Conservation (phyloP, 257 asterid species). For the Ophiorrhiza pumila region DNA sequence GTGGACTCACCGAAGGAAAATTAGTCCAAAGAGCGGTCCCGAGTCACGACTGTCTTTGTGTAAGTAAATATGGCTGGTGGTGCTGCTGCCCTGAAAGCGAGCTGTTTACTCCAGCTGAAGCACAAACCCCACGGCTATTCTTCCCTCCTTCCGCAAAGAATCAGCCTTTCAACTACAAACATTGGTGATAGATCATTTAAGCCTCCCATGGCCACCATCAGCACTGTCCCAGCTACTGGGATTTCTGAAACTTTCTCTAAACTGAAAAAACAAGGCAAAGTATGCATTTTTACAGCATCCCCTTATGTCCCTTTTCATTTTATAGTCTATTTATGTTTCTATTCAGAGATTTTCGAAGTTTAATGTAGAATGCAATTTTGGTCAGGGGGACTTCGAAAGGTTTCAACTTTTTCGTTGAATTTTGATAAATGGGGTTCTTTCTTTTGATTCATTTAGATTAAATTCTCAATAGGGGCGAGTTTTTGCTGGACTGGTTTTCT, state of each 20-base stretch:
- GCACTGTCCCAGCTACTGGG: constrained; percentile 39
- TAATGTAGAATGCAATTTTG: neutral
- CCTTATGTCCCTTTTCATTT: neutral
- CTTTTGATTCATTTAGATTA: neutral
- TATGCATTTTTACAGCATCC: constrained; percentile 23
- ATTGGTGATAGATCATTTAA: constrained; percentile 1
- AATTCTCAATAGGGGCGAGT: neutral
- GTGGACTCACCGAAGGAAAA: too few relatives aligned
- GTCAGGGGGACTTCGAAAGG: neutral
- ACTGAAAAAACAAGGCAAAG: constrained; percentile 62
- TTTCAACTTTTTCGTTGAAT: neutral
- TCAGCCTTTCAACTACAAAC: constrained; percentile 20
- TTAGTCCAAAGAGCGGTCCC: too few relatives aligned
- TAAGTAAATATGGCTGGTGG: constrained; percentile 22
- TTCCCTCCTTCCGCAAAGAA: constrained; percentile 18
- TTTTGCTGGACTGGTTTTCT: neutral
- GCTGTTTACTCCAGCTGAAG: constrained; percentile 38
- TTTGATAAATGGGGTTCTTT: neutral
- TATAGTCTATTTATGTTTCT: neutral
- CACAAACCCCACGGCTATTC: constrained; percentile 22
- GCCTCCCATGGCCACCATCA: constrained; percentile 56
- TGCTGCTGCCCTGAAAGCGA: constrained; percentile 40
- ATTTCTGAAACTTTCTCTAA: constrained; percentile 65
- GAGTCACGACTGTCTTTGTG: neutral
- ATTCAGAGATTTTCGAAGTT: neutral